A percentile compares a stretch with the other conserved stretches of the same genome.
phyloP scores from a whole-genome alignment of 352 stramenopile species.

The Plasmopara muralis region DNA sequence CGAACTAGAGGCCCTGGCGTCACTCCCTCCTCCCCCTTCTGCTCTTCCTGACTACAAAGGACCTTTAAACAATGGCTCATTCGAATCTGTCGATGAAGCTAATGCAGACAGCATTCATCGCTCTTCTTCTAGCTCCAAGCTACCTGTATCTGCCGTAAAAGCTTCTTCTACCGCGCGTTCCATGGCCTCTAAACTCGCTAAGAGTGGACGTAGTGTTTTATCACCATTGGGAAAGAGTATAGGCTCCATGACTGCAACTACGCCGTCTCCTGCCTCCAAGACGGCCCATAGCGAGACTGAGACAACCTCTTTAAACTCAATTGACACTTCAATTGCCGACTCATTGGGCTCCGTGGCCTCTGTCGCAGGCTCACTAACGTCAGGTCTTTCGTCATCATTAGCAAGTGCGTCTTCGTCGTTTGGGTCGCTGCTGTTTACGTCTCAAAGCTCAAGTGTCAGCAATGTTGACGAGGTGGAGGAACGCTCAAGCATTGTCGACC shows the following conservation, averaged over 20 bases:
- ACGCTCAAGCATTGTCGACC: conserved; percentile 2
- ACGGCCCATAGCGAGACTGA: conserved; percentile 4
- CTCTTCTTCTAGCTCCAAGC: conserved; percentile 14
- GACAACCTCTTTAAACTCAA: conserved; percentile 5
- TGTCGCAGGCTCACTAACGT: conserved; percentile 21
- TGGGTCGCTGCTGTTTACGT: conserved; percentile 40
- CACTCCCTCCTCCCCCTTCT: conserved; percentile 23
- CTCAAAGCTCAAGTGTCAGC: conserved; percentile 19
- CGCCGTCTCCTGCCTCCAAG: conserved; percentile 4
- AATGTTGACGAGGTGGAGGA: conserved; percentile 9
- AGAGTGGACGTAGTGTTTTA: conserved; percentile 47
- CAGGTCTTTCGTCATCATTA: conserved; percentile 25
- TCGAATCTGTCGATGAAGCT: neutral
- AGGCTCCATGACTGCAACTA: conserved; percentile 1
- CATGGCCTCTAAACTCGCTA: conserved; percentile 53
- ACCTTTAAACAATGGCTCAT: neutral
- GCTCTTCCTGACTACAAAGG: conserved; percentile 19
- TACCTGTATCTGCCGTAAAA: conserved; percentile 19
- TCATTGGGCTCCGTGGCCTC: conserved; percentile 16
- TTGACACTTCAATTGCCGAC: conserved; percentile 9
- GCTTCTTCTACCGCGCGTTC: conserved; percentile 47
- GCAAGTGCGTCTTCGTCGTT: conserved; percentile 38
- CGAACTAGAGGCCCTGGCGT: conserved; percentile 23
- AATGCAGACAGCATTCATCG: neutral
- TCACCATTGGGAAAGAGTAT: conserved; percentile 30